Evolutionary conservation across 1,139 yeast genomes (phyloP).

Genomic region (Pichiaceae sp.): DNA sequence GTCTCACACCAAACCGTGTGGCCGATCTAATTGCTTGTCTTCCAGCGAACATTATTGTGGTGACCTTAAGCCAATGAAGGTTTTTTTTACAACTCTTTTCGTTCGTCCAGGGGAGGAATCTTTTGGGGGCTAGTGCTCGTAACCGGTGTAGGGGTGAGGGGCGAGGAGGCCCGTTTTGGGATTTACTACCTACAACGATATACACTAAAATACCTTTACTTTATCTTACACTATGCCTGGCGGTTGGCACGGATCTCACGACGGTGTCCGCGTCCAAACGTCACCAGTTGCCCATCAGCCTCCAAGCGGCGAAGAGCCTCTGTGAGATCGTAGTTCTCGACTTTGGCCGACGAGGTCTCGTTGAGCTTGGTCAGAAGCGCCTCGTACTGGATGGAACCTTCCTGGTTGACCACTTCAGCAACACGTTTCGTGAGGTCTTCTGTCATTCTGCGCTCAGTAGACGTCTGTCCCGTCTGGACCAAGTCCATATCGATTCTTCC

Average conservation of each 20-base stretch:
- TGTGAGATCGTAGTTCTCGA: slow-evolving; percentile 64
- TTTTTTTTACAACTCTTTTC: too few species aligned
- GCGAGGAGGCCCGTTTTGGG: too few species aligned
- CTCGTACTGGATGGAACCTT: slow-evolving; percentile 44
- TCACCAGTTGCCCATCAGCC: slow-evolving; percentile 66
- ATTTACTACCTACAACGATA: too few species aligned
- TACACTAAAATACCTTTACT: background rate
- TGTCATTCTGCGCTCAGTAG: slow-evolving; percentile 73
- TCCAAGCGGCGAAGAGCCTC: slow-evolving; percentile 63
- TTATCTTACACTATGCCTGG: background rate
- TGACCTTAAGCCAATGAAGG: too few species aligned
- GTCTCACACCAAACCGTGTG: slow-evolving; percentile 18
- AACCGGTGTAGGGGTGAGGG: too few species aligned
- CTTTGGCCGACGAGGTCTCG: slow-evolving; percentile 55
- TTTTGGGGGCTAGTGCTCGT: too few species aligned
- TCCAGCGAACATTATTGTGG: slow-evolving; percentile 22
- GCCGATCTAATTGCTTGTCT: slow-evolving; percentile 23
- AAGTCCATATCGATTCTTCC: slow-evolving; percentile 97
- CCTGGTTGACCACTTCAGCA: slow-evolving; percentile 34
- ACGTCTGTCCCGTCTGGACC: slow-evolving; percentile 91
- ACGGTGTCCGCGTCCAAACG: slow-evolving; percentile 68
- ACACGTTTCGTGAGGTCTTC: slow-evolving; percentile 67
- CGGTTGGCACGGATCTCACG: slow-evolving; percentile 35
- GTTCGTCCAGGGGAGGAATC: too few species aligned
- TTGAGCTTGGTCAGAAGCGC: slow-evolving; percentile 58